Conservation (phyloP, 129 eudicot genomes). For the Flaveria linearis region DNA sequence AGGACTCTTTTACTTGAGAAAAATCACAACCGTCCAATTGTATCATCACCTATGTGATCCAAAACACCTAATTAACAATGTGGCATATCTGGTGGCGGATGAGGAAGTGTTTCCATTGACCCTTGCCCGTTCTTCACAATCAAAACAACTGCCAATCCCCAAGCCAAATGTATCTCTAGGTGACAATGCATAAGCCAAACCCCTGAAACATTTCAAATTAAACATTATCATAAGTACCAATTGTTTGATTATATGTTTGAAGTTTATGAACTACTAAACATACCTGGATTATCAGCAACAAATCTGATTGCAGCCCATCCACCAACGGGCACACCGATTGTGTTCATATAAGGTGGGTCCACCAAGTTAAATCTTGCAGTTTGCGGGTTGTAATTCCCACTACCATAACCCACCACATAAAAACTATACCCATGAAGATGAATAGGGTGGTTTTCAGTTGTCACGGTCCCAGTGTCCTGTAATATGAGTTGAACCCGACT, state of each 20-base stretch:
- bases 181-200: conserved; percentile 92
- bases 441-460: conserved; percentile 81
- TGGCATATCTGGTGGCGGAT: conserved; percentile 70
- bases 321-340: conserved; percentile 82
- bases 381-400: conserved; percentile 68
- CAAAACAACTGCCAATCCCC: conserved; percentile 66
- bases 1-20: conserved; percentile 33
- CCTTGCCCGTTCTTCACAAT: conserved; percentile 75
- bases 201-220: conserved; percentile 44
- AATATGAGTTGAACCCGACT: conserved; percentile 60
- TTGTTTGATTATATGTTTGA: background rate
- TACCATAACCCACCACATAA: conserved; percentile 76
- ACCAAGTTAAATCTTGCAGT: conserved; percentile 57
- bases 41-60: conserved; percentile 7
- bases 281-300: conserved; percentile 83
- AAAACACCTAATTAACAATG: conserved; percentile 43
- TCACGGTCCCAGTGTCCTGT: conserved; percentile 74
- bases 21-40: conserved; percentile 18
- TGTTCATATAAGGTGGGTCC: conserved; percentile 83
- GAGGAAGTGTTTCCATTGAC: conserved; percentile 62
- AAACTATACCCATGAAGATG: conserved; percentile 83
- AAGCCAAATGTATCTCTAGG: conserved; percentile 64
- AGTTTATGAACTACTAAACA: background rate
- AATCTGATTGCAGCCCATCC: conserved; percentile 88
- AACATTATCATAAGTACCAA: background rate